A percentile compares a stretch with the other conserved stretches of the same genome.
Evolutionary conservation across 768 basidiomycete genomes (phyloP).

Genomic region (Favolaschia claudopus): DNA sequence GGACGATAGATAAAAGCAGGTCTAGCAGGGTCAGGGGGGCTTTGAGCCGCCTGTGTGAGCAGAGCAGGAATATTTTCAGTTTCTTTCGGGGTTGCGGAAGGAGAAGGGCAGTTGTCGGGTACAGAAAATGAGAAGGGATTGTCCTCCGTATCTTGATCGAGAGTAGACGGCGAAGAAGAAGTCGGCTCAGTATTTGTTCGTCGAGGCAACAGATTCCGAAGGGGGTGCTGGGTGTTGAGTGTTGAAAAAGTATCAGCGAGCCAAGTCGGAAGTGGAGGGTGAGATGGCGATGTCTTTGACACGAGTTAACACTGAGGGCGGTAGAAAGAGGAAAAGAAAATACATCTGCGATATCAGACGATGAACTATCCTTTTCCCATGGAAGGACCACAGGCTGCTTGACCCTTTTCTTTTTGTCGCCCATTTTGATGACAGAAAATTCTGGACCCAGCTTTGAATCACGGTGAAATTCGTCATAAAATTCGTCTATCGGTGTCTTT

Average conservation of each 20-base stretch:
- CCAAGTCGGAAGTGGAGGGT: constrained; percentile 50
- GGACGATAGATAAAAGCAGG: not conserved
- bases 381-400: not conserved
- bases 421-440: constrained; percentile 55
- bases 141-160: not conserved
- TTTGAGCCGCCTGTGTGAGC: constrained; percentile 4
- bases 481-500: constrained; percentile 50
- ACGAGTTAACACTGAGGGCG: not conserved
- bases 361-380: constrained; percentile 21
- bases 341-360: constrained; percentile 15
- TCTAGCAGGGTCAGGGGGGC: not conserved
- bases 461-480: constrained; percentile 38
- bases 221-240: constrained; percentile 42
- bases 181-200: constrained; percentile 17
- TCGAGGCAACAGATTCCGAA: constrained; percentile 39
- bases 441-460: constrained; percentile 45
- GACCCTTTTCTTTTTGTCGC: constrained; percentile 8
- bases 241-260: constrained; percentile 46
- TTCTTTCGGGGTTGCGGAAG: not conserved
- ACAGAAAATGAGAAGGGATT: constrained; percentile 11
- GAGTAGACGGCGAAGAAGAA: not conserved
- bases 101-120: constrained; percentile 11
- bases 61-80: constrained; percentile 11
- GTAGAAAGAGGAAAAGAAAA: not conserved
- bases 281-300: not conserved